A percentile compares a stretch with the other conserved stretches of the same genome.
phyloP scores from a whole-genome alignment of 306 rosid genomes.

The cucumber (Cucumis sativus) region DNA sequence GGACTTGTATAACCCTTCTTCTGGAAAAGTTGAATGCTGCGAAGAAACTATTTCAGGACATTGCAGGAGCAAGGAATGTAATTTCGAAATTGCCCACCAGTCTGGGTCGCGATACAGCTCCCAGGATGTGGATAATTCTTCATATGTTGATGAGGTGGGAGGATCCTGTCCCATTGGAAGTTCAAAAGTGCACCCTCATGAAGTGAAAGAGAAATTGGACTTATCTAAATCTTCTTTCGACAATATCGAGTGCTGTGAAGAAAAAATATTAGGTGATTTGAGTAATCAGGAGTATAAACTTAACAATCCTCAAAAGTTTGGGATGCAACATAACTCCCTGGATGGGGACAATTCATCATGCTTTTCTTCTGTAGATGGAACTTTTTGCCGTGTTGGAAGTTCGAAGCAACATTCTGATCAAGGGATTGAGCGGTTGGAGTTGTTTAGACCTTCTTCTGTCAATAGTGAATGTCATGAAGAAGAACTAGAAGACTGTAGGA shows the following conservation, averaged over 20 bases:
- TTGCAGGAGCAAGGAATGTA: constrained; percentile 43
- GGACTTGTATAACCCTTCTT: constrained; percentile 28
- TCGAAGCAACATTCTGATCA: constrained; percentile 14
- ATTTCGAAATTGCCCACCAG: constrained; percentile 34
- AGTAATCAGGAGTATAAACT: constrained; percentile 41
- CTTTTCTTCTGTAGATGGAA: constrained; percentile 16
- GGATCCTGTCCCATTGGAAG: constrained; percentile 8
- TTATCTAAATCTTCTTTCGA: constrained; percentile 20
- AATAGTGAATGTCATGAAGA: constrained; percentile 12
- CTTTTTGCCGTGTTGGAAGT: constrained; percentile 5
- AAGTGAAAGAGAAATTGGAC: constrained; percentile 22
- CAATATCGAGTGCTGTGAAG: constrained; percentile 13
- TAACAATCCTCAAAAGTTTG: constrained; percentile 26
- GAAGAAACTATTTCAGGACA: not conserved
- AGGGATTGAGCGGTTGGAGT: constrained; percentile 19
- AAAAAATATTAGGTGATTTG: constrained; percentile 4
- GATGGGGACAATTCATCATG: constrained; percentile 20
- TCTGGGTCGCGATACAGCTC: constrained; percentile 17
- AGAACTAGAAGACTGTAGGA: constrained; percentile 17
- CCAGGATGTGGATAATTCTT: constrained; percentile 21
- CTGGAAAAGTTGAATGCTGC: constrained; percentile 14
- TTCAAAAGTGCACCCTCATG: constrained; percentile 15
- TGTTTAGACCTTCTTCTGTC: constrained; percentile 21
- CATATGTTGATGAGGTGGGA: constrained; percentile 13
- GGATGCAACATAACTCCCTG: constrained; percentile 19